Base-by-base conservation (phyloP, 352 stramenopile genomes). In the Plasmopara viticola region DNA sequence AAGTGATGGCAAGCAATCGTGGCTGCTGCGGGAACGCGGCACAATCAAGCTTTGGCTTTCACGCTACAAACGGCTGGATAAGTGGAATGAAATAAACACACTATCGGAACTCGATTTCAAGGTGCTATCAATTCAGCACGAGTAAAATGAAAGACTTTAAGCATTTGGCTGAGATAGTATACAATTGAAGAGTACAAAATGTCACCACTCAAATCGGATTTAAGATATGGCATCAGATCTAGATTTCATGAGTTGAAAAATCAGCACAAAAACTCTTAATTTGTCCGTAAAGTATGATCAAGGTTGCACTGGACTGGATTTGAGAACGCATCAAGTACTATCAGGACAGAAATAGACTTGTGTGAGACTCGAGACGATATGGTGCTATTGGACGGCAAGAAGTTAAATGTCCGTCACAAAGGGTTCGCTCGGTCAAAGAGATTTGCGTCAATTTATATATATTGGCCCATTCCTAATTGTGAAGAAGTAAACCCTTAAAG, bases 141-240 rank as follows among this genome's bases (percentile, higher is more conserved):
- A 13, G n/a, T n/a, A n/a, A n/a, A n/a, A n/a, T n/a, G 41, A 41
- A 65, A 47, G 58, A 2, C 60, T 39, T 53, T 13, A n/a, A 60
- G 0, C 37, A 60, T 57, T 35, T 65, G 37, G 51, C 46, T 28
- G 46, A 60, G 15, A 42, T 64, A 44, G 57, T 51, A 3, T 64
- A 60, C 12, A 64, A 60, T 33, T 12, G 51, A 41, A 33, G 46
- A 28, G 35, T 50, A 0, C 42, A 64, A 18, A 29, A 56, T 59
- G 33, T 25, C 20, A 3, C n/a, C 20, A 25, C 3, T 25, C 3
- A 25, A 41, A 41, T 1, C 37, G 37, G 37, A 41, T 59, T 20
- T 64, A 6, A 44, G 44, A 5, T 58, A 63, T 51, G 15, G 20
- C 42, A 34, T n/a, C 18, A 7, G 42, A 47, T 30, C 42, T 20